These are phyloP conservation scores for Colletotrichum caudatum DNA, from an alignment of 2,329 filamentous ascomycete genomes.

Conservation along the genomic window DNA sequence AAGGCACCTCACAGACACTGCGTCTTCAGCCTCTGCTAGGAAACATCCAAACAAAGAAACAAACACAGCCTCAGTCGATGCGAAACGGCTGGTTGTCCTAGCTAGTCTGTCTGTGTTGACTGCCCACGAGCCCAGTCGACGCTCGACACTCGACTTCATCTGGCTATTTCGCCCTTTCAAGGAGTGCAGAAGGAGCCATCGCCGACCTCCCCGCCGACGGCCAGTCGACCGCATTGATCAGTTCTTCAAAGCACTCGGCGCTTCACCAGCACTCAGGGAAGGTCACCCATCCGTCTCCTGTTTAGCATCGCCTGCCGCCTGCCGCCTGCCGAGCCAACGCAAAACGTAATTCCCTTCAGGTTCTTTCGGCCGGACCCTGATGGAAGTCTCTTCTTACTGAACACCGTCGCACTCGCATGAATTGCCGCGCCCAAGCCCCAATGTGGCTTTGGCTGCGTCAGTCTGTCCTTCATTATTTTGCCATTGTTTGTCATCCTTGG, in stretches of 20 bases:
- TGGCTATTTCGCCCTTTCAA: background rate
- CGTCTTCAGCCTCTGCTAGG: conserved; percentile 11
- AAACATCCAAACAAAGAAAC: conserved; percentile 37
- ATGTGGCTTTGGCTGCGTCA: conserved; percentile 15
- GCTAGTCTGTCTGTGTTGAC: conserved; percentile 14
- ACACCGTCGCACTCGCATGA: conserved; percentile 39
- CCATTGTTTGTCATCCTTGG: conserved; percentile 14
- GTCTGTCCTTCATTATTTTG: background rate
- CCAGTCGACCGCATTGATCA: conserved; percentile 27
- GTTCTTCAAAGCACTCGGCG: conserved; percentile 7
- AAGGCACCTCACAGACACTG: conserved; percentile 37
- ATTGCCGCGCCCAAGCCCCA: conserved; percentile 29
- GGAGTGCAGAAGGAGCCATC: conserved; percentile 23
- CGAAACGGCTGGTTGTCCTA: conserved; percentile 37
- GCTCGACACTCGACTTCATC: background rate
- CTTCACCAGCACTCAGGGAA: conserved; percentile 20
- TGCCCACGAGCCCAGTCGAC: conserved; percentile 10
- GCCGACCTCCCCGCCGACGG: conserved; percentile 18
- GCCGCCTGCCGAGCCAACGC: conserved; percentile 39
- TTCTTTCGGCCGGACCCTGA: conserved; percentile 26
- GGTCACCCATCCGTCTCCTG: conserved; percentile 20
- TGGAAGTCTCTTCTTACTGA: conserved; percentile 29
- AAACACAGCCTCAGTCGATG: conserved; percentile 37
- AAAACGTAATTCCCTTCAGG: conserved; percentile 39
- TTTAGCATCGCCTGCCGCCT: conserved; percentile 19